These are phyloP conservation scores for Imleria badia DNA, from an alignment of 768 basidiomycete genomes.

Conservation along the genomic window DNA sequence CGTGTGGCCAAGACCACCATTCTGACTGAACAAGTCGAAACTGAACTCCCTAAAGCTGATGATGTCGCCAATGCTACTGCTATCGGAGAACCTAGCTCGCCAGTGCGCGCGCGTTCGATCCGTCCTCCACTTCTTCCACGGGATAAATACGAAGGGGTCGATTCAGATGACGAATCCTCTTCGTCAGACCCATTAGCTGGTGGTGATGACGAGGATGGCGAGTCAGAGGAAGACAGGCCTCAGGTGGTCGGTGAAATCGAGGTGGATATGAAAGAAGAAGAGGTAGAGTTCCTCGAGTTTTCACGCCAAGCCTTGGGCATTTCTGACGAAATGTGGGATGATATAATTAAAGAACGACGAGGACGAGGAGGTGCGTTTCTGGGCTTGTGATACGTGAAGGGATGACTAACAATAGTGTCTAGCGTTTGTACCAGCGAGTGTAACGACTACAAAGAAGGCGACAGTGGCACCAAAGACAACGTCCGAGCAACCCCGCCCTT, in stretches of 20 bases:
- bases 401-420: constrained; percentile 8
- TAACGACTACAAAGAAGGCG: constrained; percentile 4
- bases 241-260: constrained; percentile 83
- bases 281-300: constrained; percentile 94
- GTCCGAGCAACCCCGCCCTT: constrained; percentile 11
- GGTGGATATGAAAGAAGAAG: constrained; percentile 89
- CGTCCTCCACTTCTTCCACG: constrained; percentile 80
- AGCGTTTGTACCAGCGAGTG: constrained; percentile 60
- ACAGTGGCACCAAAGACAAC: constrained; percentile 5
- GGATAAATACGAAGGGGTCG: constrained; percentile 87
- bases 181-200: constrained; percentile 49
- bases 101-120: constrained; percentile 44
- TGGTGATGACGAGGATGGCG: constrained; percentile 47
- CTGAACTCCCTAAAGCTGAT: constrained; percentile 5
- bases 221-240: constrained; percentile 79
- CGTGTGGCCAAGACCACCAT: constrained; percentile 50
- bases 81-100: constrained; percentile 4
- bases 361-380: constrained; percentile 72
- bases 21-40: constrained; percentile 41
- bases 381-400: neutral
- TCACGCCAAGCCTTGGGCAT: constrained; percentile 91
- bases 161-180: constrained; percentile 87
- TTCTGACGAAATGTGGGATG: constrained; percentile 81
- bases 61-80: constrained; percentile 4
- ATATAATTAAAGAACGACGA: constrained; percentile 79